These are phyloP conservation scores for Ilex aquifolium DNA, from an alignment of 257 asterid species.

Conservation along the genomic window DNA sequence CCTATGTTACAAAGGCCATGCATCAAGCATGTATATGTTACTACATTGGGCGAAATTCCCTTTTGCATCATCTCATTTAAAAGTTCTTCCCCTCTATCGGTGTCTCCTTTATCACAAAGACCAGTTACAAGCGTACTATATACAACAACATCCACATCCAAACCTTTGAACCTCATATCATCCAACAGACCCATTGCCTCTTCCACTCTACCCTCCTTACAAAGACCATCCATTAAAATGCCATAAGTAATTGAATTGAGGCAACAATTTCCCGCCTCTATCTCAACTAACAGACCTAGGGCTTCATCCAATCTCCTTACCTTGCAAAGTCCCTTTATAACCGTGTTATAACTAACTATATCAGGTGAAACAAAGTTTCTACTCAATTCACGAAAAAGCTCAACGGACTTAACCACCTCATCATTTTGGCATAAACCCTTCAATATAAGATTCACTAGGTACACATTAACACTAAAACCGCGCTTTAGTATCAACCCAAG, in stretches of 20 bases:
- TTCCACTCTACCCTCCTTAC: conserved; percentile 36
- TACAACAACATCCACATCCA: conserved; percentile 39
- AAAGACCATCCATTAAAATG: conserved; percentile 43
- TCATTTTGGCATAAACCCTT: conserved; percentile 49
- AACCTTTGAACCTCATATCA: conserved; percentile 46
- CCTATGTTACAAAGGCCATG: conserved; percentile 53
- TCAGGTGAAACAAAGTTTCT: conserved; percentile 32
- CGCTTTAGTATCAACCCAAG: conserved; percentile 48
- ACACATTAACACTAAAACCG: conserved; percentile 36
- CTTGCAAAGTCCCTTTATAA: conserved; percentile 58
- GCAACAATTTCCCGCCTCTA: conserved; percentile 37
- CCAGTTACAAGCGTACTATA: conserved; percentile 51
- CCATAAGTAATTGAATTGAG: conserved; percentile 43
- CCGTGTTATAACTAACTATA: conserved; percentile 51
- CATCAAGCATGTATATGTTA: conserved; percentile 54
- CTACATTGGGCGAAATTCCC: conserved; percentile 47
- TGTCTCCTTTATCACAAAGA: conserved; percentile 36
- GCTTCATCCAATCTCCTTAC: conserved; percentile 46
- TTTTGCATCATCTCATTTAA: conserved; percentile 43
- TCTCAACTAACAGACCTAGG: conserved; percentile 37
- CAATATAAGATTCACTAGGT: conserved; percentile 48
- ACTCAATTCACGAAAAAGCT: conserved; percentile 36
- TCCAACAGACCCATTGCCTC: conserved; percentile 37
- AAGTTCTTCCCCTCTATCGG: conserved; percentile 42
- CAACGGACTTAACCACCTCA: conserved; percentile 34